phyloP scores from a whole-genome alignment of 169 alveolate genomes.

The Amoebophrya sp. region DNA sequence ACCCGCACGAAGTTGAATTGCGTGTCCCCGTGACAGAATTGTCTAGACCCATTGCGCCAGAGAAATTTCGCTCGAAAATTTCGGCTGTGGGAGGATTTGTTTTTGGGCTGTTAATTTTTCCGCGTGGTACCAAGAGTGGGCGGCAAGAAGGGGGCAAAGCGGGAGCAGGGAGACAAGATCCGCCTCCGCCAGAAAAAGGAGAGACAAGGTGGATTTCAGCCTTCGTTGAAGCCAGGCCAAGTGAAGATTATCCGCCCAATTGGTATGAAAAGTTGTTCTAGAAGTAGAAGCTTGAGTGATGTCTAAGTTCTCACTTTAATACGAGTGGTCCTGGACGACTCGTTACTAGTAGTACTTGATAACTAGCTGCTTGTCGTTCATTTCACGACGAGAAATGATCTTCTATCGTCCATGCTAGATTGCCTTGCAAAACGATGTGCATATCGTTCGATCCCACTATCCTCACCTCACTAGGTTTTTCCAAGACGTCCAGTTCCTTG shows the following conservation, averaged over 20 bases:
- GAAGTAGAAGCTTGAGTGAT: too few species aligned
- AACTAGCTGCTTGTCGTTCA: too few species aligned
- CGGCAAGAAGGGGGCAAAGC: not conserved
- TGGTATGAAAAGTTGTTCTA: too few species aligned
- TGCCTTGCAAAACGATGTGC: too few species aligned
- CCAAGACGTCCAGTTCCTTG: conserved; percentile 44
- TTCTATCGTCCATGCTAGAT: too few species aligned
- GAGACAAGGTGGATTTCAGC: not conserved
- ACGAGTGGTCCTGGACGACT: too few species aligned
- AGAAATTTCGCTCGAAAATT: not conserved
- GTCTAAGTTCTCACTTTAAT: too few species aligned
- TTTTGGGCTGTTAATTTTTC: not conserved
- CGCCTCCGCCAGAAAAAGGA: not conserved
- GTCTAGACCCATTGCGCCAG: not conserved
- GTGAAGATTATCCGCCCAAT: conserved; percentile 44
- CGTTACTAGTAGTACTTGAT: too few species aligned
- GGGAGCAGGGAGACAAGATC: not conserved
- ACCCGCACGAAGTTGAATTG: not conserved
- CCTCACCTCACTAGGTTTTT: conserved; percentile 23
- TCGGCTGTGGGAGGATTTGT: not conserved
- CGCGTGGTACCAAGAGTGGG: not conserved
- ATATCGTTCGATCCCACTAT: too few species aligned
- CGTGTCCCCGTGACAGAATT: not conserved
- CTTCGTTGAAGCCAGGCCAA: not conserved
- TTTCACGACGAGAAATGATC: too few species aligned